phyloP scores from a whole-genome alignment of 371 early-diverging fungal genomes.

The Umbelopsis sp. region DNA sequence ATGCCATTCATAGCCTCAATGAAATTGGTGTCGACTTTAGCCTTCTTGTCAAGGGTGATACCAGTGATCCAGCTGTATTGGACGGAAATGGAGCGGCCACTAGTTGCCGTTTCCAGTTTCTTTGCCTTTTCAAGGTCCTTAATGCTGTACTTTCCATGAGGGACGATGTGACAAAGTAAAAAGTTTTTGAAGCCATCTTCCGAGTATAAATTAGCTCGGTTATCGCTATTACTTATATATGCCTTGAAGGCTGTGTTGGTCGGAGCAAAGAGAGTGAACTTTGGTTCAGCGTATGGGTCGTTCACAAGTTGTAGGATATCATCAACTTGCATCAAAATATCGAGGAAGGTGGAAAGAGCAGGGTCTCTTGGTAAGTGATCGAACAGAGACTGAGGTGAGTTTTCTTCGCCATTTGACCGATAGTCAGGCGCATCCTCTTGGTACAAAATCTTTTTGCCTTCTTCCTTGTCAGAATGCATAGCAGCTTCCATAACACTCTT shows the following conservation, averaged over 20 bases:
- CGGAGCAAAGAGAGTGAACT: slow-evolving; percentile 47
- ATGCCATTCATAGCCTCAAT: slow-evolving; percentile 46
- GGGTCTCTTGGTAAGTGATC: slow-evolving; percentile 50
- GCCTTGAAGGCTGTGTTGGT: slow-evolving; percentile 43
- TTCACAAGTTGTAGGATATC: slow-evolving; percentile 39
- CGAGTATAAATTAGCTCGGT: slow-evolving; percentile 19
- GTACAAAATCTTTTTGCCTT: background rate
- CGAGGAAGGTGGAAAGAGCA: slow-evolving; percentile 49
- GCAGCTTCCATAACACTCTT: background rate
- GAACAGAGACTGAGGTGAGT: slow-evolving; percentile 40
- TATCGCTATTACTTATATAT: slow-evolving; percentile 21
- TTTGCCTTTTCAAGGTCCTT: slow-evolving; percentile 25
- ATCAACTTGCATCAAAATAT: slow-evolving; percentile 41
- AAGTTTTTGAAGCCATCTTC: slow-evolving; percentile 28
- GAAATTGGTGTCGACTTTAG: slow-evolving; percentile 33
- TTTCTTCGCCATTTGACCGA: background rate
- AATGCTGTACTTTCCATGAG: slow-evolving; percentile 27
- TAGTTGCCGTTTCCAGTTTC: slow-evolving; percentile 30
- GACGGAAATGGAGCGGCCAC: slow-evolving; percentile 30
- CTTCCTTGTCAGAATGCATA: background rate
- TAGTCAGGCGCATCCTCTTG: slow-evolving; percentile 18
- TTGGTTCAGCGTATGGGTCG: slow-evolving; percentile 27
- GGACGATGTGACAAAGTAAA: slow-evolving; percentile 44
- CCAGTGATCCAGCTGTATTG: slow-evolving; percentile 32
- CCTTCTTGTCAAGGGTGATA: slow-evolving; percentile 34